Conservation (phyloP, 73 alveolate genomes). For the Symbiodinium pilosum region DNA sequence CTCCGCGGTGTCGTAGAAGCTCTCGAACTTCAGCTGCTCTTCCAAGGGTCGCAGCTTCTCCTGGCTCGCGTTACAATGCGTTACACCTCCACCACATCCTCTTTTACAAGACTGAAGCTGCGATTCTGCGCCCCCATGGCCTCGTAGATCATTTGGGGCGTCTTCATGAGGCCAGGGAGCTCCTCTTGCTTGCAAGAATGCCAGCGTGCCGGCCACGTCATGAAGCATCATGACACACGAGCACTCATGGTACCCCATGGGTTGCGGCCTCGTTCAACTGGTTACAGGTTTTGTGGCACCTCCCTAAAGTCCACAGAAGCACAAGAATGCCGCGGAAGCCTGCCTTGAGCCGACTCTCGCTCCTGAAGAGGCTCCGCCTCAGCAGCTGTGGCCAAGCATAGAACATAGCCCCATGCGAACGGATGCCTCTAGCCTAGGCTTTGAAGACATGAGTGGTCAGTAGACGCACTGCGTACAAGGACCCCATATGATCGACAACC, state of each 20-base stretch:
- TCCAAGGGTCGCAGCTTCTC: conserved; percentile 77
- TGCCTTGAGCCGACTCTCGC: conserved; percentile 36
- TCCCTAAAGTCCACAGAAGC: background rate
- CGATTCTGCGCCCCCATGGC: background rate
- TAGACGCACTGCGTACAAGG: no score
- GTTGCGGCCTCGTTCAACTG: background rate
- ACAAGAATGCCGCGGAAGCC: background rate
- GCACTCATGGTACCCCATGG: background rate
- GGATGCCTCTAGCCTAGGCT: no score
- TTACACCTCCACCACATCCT: no score
- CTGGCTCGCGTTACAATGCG: background rate
- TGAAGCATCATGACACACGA: background rate
- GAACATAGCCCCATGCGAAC: no score
- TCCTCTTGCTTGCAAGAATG: background rate
- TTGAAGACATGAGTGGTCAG: no score
- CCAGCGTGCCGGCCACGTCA: background rate
- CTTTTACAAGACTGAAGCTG: no score
- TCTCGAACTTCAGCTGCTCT: conserved; percentile 35
- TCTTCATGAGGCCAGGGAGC: conserved; percentile 45
- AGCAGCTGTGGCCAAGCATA: no score
- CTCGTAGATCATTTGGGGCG: conserved; percentile 56
- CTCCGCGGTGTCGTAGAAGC: conserved; percentile 57
- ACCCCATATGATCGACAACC: no score
- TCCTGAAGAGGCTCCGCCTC: conserved; percentile 46
- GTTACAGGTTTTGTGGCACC: background rate